A percentile compares a stretch with the other conserved stretches of the same genome.
Conservation (phyloP, 306 rosid genomes). For the Vigna trinervia region DNA sequence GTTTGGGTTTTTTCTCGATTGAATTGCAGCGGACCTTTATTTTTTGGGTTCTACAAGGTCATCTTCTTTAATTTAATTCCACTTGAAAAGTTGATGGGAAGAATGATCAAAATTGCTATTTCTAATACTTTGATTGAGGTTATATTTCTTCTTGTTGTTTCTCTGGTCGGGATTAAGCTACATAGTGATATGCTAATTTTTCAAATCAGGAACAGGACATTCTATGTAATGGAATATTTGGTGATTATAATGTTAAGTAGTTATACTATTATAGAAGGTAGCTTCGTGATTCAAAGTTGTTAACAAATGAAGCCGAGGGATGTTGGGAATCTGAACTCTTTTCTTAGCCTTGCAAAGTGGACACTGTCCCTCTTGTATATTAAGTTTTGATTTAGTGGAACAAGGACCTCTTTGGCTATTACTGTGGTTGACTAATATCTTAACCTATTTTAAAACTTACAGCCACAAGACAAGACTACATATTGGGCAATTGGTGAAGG, state of each 20-base stretch:
- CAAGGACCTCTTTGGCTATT: neutral
- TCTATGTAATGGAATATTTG: neutral
- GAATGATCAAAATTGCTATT: neutral
- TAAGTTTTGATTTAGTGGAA: neutral
- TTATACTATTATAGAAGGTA: conserved; percentile 10
- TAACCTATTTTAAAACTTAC: conserved; percentile 43
- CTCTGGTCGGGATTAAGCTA: conserved; percentile 27
- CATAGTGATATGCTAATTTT: conserved; percentile 1
- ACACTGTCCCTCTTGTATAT: neutral
- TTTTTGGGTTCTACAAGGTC: neutral
- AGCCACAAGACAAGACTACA: conserved; percentile 96
- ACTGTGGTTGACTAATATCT: neutral
- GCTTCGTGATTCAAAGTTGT: conserved; percentile 21
- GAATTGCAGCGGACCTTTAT: neutral
- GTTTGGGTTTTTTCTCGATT: neutral
- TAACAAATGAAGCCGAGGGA: neutral
- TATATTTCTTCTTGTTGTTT: conserved; percentile 4
- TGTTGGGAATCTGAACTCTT: conserved; percentile 12
- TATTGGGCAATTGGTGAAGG: conserved; percentile 96
- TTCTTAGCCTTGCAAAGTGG: neutral
- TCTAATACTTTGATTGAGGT: neutral
- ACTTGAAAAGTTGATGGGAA: neutral
- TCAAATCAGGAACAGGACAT: conserved; percentile 9
- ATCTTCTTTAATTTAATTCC: conserved; percentile 1
- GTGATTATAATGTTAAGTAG: conserved; percentile 1